Evolutionary conservation across 192 early-diverging fungal species (phyloP), one percentile per base, ranked within the genome.

Genomic region (Geosiphon pyriformis): DNA sequence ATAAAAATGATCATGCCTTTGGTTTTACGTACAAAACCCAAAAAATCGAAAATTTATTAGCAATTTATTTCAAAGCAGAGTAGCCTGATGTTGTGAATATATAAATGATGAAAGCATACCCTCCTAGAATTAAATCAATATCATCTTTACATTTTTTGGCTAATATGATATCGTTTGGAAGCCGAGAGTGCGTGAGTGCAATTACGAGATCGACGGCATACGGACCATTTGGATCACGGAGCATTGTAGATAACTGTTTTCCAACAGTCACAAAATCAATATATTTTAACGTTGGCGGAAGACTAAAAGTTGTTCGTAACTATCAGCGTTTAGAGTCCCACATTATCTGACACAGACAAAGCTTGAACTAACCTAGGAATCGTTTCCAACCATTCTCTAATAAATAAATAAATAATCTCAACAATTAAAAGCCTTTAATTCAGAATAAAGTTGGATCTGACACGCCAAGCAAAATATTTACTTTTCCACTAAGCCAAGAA

Each of bases 121-220:
- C 88, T 34, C 86, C 85, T 18, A 90, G 77, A n/a, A 88, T 69
- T 34, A 90, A 59, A 72, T 90, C 88, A 20, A 90, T 76, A 15
- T 82, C 78, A 10, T 74, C 82, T 4, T 67, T 52, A 37, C 82
- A 82, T 18, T 65, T 58, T 42, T 70, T 73, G 6, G 80, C 79
- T 22, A 90, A 66, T 56, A 73, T 78, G 26, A 84, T 71, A 69
- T 90, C 87, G 69, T 87, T 86, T 18, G 79, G 82, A n/a, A 88
- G 64, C 0, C 88, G 79, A 82, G 86, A 88, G 60, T 90, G 88
- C 33, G 88, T 84, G 46, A 90, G 65, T n/a, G 87, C 87, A 42
- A 90, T 71, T 26, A 90, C 83, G 26, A 90, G 26, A 48, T 88
- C 85, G 30, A 82, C 83, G 0, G 74, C 63, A 69, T 83, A 37